Conservation (phyloP, 2,329 filamentous ascomycete genomes). For the Colletotrichum sp. region DNA sequence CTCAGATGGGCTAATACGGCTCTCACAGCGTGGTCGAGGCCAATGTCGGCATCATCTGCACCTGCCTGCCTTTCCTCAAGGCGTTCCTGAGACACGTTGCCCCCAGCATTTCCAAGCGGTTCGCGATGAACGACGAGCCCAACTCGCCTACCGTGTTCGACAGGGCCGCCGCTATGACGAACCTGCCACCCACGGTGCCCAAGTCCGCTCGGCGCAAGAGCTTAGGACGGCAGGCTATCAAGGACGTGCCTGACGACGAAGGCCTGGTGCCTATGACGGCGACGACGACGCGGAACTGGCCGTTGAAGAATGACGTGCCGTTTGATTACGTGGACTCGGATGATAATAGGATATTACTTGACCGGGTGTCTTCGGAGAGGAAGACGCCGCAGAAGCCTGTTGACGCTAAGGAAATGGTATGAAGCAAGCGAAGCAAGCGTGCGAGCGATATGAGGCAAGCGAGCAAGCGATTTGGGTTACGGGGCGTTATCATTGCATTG, state of each 20-base stretch:
- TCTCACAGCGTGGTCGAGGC: conserved; percentile 7
- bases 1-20: background rate
- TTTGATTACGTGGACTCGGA: background rate
- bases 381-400: background rate
- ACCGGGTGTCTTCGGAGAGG: background rate
- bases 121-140: background rate
- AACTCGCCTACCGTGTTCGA: conserved; percentile 6
- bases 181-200: background rate
- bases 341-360: background rate
- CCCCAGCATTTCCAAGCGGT: background rate
- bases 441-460: background rate
- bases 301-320: background rate
- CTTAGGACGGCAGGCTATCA: background rate
- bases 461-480: background rate
- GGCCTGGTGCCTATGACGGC: background rate
- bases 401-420: conserved; percentile 10
- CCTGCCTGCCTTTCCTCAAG: conserved; percentile 18
- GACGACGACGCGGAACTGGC: background rate
- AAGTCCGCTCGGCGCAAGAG: background rate
- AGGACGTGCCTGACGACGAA: background rate
- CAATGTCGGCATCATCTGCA: conserved; percentile 19
- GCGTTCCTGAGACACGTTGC: conserved; percentile 1
- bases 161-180: conserved; percentile 6
- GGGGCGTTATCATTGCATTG: background rate
- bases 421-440: background rate